phyloP scores from a whole-genome alignment of 805 yeast genomes.

The Candida endomychidarum region DNA sequence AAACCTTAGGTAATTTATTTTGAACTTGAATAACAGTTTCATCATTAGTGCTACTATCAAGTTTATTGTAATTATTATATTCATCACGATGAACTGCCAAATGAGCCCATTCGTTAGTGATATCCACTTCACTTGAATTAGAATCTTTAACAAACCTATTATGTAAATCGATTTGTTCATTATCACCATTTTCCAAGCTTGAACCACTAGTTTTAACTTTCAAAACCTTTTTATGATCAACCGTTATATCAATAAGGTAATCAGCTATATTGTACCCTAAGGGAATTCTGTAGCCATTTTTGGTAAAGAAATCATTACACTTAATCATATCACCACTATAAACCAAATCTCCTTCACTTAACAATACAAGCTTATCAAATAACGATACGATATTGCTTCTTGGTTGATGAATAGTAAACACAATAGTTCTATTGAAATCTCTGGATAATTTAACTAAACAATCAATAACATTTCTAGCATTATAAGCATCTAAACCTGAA shows the following conservation, averaged over 20 bases:
- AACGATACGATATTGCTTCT: conserved; percentile 91
- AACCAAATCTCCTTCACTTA: conserved; percentile 82
- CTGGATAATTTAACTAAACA: conserved; percentile 76
- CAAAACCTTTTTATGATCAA: conserved; percentile 49
- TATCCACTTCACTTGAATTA: conserved; percentile 42
- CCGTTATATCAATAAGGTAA: conserved; percentile 86
- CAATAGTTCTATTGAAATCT: conserved; percentile 80
- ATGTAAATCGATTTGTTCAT: conserved; percentile 27
- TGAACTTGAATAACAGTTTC: conserved; percentile 23
- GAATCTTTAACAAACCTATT: conserved; percentile 24
- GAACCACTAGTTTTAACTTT: conserved; percentile 21
- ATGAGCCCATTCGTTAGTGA: conserved; percentile 85
- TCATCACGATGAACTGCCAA: conserved; percentile 80
- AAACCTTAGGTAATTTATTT: conserved; percentile 34
- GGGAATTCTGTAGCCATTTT: conserved; percentile 81
- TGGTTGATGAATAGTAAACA: conserved; percentile 96
- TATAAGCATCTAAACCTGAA: conserved; percentile 91
- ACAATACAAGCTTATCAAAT: conserved; percentile 76
- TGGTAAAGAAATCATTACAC: conserved; percentile 72
- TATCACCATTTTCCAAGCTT: conserved; percentile 15
- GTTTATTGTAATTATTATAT: conserved; percentile 24
- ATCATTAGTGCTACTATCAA: conserved; percentile 22
- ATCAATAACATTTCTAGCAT: conserved; percentile 89
- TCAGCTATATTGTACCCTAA: conserved; percentile 92
- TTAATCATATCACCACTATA: conserved; percentile 83